Base-by-base conservation (phyloP, 2,329 filamentous ascomycete species). In the Talaromyces atroroseus region DNA sequence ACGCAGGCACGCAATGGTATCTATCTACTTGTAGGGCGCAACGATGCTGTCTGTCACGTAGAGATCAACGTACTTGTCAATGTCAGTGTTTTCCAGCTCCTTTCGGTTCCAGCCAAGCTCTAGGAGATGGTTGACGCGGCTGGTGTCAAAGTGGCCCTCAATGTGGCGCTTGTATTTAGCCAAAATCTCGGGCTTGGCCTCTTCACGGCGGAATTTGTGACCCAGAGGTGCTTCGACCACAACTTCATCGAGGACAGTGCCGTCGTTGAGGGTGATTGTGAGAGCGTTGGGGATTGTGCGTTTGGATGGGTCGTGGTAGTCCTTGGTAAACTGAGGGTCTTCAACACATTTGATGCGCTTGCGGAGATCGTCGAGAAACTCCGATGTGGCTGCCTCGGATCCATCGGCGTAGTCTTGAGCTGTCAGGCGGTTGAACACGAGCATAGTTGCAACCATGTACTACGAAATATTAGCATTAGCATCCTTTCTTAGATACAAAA, bases 361-460 rank as follows among this genome's bases (percentile, higher is more conserved):
- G 71, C 94, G 87, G 61, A 99, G 87, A 57, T 87, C 89, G 77
- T 97, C 94, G 59, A 99, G 87, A 46, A 96, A 85, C 57, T 85
- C 83, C 20, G 90, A 95, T 57, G 88, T 92, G 61, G 94, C 94
- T 51, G 94, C 92, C 79, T 97, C 92, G 65, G 87, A 84, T 66
- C 89, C 90, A 72, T 99, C 94, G 48, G 86, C 85, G 81, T 99
- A 99, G 79, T 99, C 94, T 63, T 82, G 89, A 51, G 94, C 92
- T 66, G 92, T 89, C 61, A 99, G 88, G 63, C 94, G 91, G 74
- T 94, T 90, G 76, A 92, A 97, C 64, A 88, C 87, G 64, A 99
- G 87, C 91, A 97, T 97, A 68, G 90, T 91, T 62, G 92, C 81
- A 71, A 90, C 89, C 94, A 99, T 99, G 84, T 99, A 99, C 75